These are phyloP conservation scores for Podosphaera xanthii DNA, from an alignment of 2,329 filamentous ascomycete genomes.

Conservation along the genomic window DNA sequence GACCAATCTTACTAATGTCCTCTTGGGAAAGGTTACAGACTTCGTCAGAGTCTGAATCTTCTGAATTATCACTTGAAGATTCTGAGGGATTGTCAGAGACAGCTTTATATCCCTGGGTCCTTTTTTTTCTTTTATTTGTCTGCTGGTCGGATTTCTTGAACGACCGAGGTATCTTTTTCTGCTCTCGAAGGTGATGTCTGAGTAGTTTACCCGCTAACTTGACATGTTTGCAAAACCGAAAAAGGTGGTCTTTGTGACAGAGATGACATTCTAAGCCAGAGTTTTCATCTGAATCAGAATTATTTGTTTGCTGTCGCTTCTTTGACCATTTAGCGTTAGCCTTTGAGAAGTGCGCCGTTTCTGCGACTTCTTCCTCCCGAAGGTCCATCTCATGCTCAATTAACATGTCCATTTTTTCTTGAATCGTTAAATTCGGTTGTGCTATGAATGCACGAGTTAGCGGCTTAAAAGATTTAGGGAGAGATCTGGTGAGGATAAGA, in stretches of 20 bases:
- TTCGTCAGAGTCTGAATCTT: neutral
- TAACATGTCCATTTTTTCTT: conserved; percentile 1
- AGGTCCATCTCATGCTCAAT: neutral
- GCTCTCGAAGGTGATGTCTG: neutral
- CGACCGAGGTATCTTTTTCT: neutral
- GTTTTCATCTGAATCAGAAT: neutral
- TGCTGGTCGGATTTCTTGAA: neutral
- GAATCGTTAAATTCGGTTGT: neutral
- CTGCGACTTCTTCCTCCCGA: neutral
- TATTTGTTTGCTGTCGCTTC: neutral
- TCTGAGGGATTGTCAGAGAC: neutral
- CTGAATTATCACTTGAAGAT: neutral
- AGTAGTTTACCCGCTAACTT: neutral
- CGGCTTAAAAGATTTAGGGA: neutral
- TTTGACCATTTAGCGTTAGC: neutral
- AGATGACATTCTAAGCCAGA: neutral
- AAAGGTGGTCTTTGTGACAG: neutral
- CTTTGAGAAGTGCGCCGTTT: neutral
- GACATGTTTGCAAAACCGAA: neutral
- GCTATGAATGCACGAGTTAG: neutral
- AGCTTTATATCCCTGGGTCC: neutral
- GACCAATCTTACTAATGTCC: neutral
- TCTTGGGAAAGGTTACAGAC: neutral
- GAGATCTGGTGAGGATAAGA: neutral
- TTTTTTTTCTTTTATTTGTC: neutral